These are phyloP conservation scores for Lyophyllum atratum DNA, from an alignment of 768 basidiomycete species.

Conservation along the genomic window DNA sequence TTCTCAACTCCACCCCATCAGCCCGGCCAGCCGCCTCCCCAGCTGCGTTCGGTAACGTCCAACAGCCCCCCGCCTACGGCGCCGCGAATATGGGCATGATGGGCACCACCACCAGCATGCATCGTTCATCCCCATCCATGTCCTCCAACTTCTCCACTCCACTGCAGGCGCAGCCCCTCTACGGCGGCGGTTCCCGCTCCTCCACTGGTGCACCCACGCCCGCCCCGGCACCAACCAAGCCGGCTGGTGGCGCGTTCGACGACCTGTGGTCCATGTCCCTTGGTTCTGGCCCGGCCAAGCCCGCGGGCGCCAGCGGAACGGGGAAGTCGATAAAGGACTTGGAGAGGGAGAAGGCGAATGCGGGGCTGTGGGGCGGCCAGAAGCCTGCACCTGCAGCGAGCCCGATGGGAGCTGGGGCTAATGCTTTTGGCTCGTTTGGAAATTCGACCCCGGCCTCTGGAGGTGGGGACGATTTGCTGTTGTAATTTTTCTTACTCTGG, in stretches of 20 bases:
- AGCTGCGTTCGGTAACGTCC: slow-evolving; percentile 28
- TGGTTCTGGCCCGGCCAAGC: slow-evolving; percentile 45
- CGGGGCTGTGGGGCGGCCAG: slow-evolving; percentile 73
- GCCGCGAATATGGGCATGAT: slow-evolving; percentile 26
- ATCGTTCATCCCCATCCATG: slow-evolving; percentile 38
- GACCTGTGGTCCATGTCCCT: slow-evolving; percentile 89
- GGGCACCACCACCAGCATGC: slow-evolving; percentile 21
- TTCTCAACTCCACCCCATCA: slow-evolving; percentile 41
- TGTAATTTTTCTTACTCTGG: slow-evolving; percentile 23
- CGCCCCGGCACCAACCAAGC: slow-evolving; percentile 34
- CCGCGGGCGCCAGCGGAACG: slow-evolving; percentile 25
- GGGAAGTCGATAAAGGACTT: slow-evolving; percentile 87
- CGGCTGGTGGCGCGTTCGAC: slow-evolving; percentile 67
- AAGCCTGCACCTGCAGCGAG: slow-evolving; percentile 12
- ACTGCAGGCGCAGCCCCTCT: slow-evolving; percentile 27
- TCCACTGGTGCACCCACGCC: slow-evolving; percentile 16
- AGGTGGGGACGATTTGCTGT: slow-evolving; percentile 43
- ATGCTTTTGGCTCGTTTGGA: slow-evolving; percentile 37
- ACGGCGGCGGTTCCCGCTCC: slow-evolving; percentile 31
- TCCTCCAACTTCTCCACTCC: slow-evolving; percentile 32
- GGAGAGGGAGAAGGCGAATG: slow-evolving; percentile 83
- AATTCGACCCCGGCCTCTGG: slow-evolving; percentile 18
- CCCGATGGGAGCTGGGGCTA: not conserved
- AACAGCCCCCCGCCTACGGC: slow-evolving; percentile 22
- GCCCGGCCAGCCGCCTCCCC: slow-evolving; percentile 29